Conservation (phyloP, 2,329 filamentous ascomycete species). For the Falciphora oryzae region DNA sequence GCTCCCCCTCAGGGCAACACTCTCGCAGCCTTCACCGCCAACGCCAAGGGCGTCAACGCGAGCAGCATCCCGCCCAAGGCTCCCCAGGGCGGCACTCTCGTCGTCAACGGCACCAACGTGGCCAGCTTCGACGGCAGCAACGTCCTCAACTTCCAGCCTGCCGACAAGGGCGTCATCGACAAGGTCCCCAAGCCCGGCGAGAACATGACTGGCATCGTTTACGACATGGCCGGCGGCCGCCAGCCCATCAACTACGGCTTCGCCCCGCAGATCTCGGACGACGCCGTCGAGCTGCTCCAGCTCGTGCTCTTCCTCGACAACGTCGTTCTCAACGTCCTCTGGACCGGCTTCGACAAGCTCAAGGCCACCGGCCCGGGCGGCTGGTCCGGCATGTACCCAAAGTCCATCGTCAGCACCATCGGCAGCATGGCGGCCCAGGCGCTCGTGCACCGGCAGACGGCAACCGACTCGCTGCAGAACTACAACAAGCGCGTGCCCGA, state of each 20-base stretch:
- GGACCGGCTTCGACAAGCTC: constrained; percentile 25
- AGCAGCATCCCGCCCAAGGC: constrained; percentile 29
- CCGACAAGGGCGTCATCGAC: constrained; percentile 19
- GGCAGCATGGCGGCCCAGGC: constrained; percentile 28
- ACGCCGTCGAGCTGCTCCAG: constrained; percentile 22
- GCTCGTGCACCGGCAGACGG: constrained; percentile 29
- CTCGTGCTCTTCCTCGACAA: constrained; percentile 28
- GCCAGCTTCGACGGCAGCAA: constrained; percentile 19
- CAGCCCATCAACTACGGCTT: constrained; percentile 29
- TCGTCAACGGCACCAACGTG: constrained; percentile 27
- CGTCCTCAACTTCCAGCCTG: constrained; percentile 21
- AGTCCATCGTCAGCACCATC: constrained; percentile 26
- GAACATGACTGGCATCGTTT: constrained; percentile 22
- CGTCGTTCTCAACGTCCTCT: constrained; percentile 25
- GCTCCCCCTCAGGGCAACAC: constrained; percentile 29
- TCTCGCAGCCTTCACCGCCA: constrained; percentile 28
- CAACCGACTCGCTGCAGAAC: constrained; percentile 29
- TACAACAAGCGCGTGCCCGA: constrained; percentile 21
- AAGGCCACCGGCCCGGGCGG: constrained; percentile 16
- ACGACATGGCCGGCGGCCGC: constrained; percentile 28
- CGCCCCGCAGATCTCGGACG: constrained; percentile 23
- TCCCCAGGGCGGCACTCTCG: constrained; percentile 28
- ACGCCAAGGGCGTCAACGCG: constrained; percentile 26
- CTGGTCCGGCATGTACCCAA: constrained; percentile 28
- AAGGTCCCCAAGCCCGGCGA: constrained; percentile 22